A percentile compares a stretch with the other conserved stretches of the same genome.
phyloP scores from a whole-genome alignment of 768 basidiomycete genomes.

The Phaeotremella skinneri region DNA sequence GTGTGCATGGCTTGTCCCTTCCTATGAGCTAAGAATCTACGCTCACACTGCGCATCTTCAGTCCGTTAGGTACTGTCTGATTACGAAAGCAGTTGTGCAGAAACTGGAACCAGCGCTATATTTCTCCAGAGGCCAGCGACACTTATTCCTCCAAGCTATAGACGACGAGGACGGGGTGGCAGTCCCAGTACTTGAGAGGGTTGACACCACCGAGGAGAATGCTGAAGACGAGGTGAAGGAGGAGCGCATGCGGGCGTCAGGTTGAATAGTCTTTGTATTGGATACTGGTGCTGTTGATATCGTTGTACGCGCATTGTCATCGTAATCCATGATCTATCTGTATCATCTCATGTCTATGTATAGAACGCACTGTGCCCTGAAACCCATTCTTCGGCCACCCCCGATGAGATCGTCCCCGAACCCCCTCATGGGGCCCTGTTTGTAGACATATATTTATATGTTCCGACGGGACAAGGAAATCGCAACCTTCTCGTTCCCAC shows the following conservation, averaged over 20 bases:
- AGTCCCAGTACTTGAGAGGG: neutral
- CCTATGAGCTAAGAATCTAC: neutral
- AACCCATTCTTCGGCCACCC: no score
- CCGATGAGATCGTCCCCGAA: no score
- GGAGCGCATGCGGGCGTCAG: constrained; percentile 22
- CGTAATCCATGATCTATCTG: neutral
- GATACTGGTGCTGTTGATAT: constrained; percentile 1
- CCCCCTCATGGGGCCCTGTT: no score
- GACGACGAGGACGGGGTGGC: constrained; percentile 38
- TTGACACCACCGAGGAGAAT: neutral
- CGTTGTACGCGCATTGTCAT: constrained; percentile 2
- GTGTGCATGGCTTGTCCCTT: neutral
- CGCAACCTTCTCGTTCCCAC: neutral
- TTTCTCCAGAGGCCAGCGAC: constrained; percentile 58
- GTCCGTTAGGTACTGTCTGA: constrained; percentile 78
- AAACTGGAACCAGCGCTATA: constrained; percentile 67
- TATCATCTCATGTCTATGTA: no score
- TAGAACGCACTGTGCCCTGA: no score
- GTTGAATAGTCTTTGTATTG: constrained; percentile 9
- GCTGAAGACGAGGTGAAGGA: constrained; percentile 13
- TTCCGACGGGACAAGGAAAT: no score
- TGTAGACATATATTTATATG: neutral
- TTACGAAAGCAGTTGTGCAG: constrained; percentile 68
- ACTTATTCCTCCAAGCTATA: constrained; percentile 35
- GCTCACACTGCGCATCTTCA: constrained; percentile 43